These are phyloP conservation scores for Trypanosoma lewisi DNA, from an alignment of 208 protist genomes.

Conservation along the genomic window DNA sequence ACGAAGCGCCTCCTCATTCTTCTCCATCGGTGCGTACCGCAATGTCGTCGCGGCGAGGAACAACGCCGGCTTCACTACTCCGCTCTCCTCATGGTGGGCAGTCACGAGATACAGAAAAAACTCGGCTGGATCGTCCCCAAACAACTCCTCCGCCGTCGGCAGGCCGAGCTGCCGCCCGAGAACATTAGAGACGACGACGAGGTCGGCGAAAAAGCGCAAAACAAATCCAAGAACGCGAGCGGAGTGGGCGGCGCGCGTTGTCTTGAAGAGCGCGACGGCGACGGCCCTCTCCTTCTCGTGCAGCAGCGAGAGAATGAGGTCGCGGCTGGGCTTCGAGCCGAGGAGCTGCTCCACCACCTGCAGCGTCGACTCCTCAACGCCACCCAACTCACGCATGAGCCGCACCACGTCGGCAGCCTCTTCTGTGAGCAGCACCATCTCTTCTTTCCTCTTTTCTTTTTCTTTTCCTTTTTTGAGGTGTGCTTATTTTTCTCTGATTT, in stretches of 20 bases:
- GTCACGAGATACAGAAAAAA: slow-evolving; percentile 51
- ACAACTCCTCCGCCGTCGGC: slow-evolving; percentile 33
- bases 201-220: slow-evolving; percentile 79
- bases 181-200: slow-evolving; percentile 38
- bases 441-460: background rate
- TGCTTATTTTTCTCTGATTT: background rate
- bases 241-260: slow-evolving; percentile 41
- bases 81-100: slow-evolving; percentile 37
- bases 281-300: slow-evolving; percentile 49
- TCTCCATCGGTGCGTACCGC: slow-evolving; percentile 52
- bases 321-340: slow-evolving; percentile 47
- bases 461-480: background rate
- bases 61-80: slow-evolving; percentile 67
- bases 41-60: slow-evolving; percentile 71
- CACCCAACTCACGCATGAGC: slow-evolving; percentile 59
- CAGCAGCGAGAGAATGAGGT: slow-evolving; percentile 59
- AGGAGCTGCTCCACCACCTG: slow-evolving; percentile 81
- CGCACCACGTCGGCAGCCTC: slow-evolving; percentile 67
- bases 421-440: slow-evolving; percentile 31
- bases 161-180: slow-evolving; percentile 60
- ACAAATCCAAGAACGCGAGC: slow-evolving; percentile 57
- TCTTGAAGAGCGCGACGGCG: slow-evolving; percentile 55
- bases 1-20: slow-evolving; percentile 45
- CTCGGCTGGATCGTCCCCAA: slow-evolving; percentile 48
- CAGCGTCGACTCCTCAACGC: slow-evolving; percentile 59